A percentile compares a stretch with the other conserved stretches of the same genome.
phyloP scores from a whole-genome alignment of 208 protist genomes.

The Wallacemonas rigidus region DNA sequence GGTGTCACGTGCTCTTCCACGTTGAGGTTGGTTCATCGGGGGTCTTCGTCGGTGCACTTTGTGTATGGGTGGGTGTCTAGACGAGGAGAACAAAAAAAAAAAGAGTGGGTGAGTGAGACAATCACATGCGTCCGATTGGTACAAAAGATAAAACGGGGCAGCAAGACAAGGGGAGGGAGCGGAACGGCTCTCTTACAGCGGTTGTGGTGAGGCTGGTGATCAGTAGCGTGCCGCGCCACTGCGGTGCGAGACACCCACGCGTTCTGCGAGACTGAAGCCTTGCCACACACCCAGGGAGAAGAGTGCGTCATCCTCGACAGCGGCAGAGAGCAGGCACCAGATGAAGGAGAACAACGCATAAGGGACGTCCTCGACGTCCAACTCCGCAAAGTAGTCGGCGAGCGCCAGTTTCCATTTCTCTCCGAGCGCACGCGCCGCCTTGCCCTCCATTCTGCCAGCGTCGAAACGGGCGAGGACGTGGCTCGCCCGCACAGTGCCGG shows the following conservation, averaged over 20 bases:
- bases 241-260: background rate
- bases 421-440: constrained; percentile 32
- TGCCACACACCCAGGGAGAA: constrained; percentile 86
- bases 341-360: constrained; percentile 78
- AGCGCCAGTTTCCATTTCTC: constrained; percentile 45
- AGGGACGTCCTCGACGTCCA: constrained; percentile 37
- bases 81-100: too few species aligned
- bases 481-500: constrained; percentile 16
- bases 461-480: constrained; percentile 42
- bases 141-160: too few species aligned
- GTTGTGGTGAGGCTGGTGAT: background rate
- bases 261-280: constrained; percentile 67
- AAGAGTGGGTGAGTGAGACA: too few species aligned
- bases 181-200: too few species aligned
- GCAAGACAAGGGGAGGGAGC: too few species aligned
- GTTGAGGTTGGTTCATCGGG: too few species aligned
- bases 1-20: too few species aligned
- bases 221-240: background rate
- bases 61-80: too few species aligned
- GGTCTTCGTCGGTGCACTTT: too few species aligned
- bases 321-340: constrained; percentile 73
- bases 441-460: constrained; percentile 47
- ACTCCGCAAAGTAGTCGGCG: constrained; percentile 37
- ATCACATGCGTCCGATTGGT: too few species aligned
- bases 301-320: constrained; percentile 72